phyloP scores from a whole-genome alignment of 176 grass and related monocot genomes.

The Canna indica region DNA sequence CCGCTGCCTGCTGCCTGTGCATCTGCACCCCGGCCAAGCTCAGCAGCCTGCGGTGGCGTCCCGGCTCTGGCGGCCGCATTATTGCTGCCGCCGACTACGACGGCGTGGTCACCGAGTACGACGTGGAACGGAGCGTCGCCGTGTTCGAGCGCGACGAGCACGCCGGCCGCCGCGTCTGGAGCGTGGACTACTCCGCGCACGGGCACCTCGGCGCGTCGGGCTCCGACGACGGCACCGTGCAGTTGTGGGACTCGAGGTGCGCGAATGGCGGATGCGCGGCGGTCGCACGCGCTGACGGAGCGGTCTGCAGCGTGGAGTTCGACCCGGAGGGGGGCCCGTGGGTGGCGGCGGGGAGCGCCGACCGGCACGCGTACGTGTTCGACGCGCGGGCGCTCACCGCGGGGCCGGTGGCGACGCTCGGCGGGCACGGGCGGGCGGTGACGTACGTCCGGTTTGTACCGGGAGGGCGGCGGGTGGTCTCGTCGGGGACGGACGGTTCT shows the following conservation, averaged over 20 bases:
- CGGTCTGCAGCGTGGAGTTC: conserved; percentile 15
- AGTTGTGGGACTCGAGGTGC: conserved; percentile 60
- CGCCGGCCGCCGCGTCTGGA: conserved; percentile 64
- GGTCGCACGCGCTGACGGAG: conserved; percentile 8
- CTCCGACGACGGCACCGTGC: conserved; percentile 71
- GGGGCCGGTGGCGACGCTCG: conserved; percentile 43
- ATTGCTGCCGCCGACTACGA: conserved; percentile 88
- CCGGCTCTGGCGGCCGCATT: not conserved
- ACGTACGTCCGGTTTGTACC: conserved; percentile 72
- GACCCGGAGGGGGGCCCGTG: conserved; percentile 33
- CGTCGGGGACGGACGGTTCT: conserved; percentile 62
- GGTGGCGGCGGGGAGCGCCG: conserved; percentile 57
- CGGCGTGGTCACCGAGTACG: conserved; percentile 91
- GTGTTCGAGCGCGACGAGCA: conserved; percentile 85
- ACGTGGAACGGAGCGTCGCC: conserved; percentile 35
- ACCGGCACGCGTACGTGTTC: conserved; percentile 59
- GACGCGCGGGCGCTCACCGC: conserved; percentile 54
- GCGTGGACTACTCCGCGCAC: conserved; percentile 54
- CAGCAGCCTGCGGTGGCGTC: conserved; percentile 80
- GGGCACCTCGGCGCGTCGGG: conserved; percentile 52
- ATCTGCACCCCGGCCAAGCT: conserved; percentile 93
- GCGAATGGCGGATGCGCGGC: not conserved
- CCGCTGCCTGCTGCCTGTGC: conserved; percentile 27
- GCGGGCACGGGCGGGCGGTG: conserved; percentile 51
- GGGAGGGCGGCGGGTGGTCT: conserved; percentile 35